These are phyloP conservation scores for Strobilomyces echinocephalus DNA, from an alignment of 768 basidiomycete genomes.

Conservation along the genomic window DNA sequence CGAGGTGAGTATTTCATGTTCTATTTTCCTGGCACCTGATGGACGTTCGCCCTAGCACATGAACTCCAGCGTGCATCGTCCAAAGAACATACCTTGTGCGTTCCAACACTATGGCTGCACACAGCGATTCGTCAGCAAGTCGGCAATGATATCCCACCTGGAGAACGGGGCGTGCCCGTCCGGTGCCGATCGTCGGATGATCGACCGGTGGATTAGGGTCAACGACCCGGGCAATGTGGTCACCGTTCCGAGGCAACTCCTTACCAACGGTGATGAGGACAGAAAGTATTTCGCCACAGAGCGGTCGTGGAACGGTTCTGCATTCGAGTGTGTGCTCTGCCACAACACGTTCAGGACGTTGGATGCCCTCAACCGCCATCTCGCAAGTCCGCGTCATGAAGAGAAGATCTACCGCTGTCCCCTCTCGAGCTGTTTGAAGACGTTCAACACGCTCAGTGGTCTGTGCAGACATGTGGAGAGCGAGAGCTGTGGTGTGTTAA, in stretches of 20 bases:
- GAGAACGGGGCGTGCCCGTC: conserved; percentile 57
- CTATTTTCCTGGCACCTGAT: background rate
- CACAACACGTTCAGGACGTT: conserved; percentile 40
- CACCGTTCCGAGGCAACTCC: conserved; percentile 51
- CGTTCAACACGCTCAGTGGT: conserved; percentile 51
- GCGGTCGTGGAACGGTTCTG: conserved; percentile 38
- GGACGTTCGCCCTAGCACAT: conserved; percentile 37
- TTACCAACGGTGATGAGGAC: conserved; percentile 29
- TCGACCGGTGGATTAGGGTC: conserved; percentile 34
- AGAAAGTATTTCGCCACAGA: conserved; percentile 29
- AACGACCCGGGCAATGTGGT: conserved; percentile 46
- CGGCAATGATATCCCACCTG: conserved; percentile 58
- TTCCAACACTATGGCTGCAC: conserved; percentile 38
- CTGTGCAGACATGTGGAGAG: conserved; percentile 66
- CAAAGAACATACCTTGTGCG: conserved; percentile 35
- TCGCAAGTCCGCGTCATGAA: conserved; percentile 57
- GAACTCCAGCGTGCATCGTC: conserved; percentile 47
- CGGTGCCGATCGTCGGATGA: conserved; percentile 37
- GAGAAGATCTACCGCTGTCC: conserved; percentile 55
- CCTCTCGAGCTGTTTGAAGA: conserved; percentile 35
- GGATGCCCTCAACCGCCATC: conserved; percentile 52
- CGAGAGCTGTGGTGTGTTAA: conserved; percentile 50
- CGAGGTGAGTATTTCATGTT: conserved; percentile 3
- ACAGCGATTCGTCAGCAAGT: conserved; percentile 43
- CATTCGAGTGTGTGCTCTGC: conserved; percentile 66